Base-by-base conservation (phyloP, 495 filamentous ascomycete species). In the Elaphomyces granulatus region DNA sequence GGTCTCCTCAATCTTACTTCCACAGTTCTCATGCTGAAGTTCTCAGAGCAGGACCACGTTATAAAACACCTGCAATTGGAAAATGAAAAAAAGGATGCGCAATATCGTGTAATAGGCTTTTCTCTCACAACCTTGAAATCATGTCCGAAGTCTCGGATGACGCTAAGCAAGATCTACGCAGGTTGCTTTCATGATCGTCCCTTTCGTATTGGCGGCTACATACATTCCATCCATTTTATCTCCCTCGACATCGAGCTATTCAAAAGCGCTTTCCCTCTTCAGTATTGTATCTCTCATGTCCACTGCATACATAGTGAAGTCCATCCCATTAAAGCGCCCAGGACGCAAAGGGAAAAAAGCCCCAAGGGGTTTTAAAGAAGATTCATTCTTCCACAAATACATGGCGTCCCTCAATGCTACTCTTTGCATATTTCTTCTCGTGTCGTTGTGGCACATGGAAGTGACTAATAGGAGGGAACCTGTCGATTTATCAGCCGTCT, bases 31-130 rank as follows among this genome's bases (percentile, higher is more conserved):
- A 42, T 36, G 34, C 46, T 52, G 20, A 56, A 35, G 26, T 41
- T 3, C 40, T 21, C 50, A 74, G 78, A 86, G 52, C 83, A 90
- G 63, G 83, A 87, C 49, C 54, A 59, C 36, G 59, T 86, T 0
- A 87, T 90, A 45, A 41, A 51, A 8, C 48, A 57, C 43, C 67
- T 87, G 15, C 53, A 67, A 23, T 35, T 30, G 14, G 62, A 80
- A 47, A 77, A 86, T 61, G 59, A 66, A 26, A 42, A 47, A 16
- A 69, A 68, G 38, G 81, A 82, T 53, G 60, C 57, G 8, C 58
- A 71, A 45, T 83, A 78, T 61, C 67, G 58, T 38, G 71, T 74
- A 65, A n/a, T 47, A 28, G 23, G 12, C 23, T 28, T 6, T 40
- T 14, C 32, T 26, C 23, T 28, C 12, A 12, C 23, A 28, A 28